Evolutionary conservation across 2,329 filamentous ascomycete species (phyloP).

Genomic region (Cytospora chrysosperma): DNA sequence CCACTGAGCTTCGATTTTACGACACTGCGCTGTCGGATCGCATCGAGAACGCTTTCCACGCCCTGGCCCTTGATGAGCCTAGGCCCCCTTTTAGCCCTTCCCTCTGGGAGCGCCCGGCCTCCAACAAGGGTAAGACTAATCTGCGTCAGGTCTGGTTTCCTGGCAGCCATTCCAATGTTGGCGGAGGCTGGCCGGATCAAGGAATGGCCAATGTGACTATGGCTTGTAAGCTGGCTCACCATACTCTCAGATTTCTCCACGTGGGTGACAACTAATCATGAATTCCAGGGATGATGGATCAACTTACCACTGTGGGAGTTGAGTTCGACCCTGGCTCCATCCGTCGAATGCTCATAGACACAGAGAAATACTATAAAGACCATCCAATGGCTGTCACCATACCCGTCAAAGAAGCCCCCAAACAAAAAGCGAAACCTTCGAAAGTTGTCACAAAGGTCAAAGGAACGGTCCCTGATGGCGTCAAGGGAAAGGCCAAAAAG

Average conservation of each 20-base stretch:
- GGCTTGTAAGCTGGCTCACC: constrained; percentile 37
- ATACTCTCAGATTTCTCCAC: constrained; percentile 11
- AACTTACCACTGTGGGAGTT: constrained; percentile 50
- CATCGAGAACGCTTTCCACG: constrained; percentile 59
- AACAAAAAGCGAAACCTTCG: constrained; percentile 13
- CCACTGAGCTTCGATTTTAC: constrained; percentile 50
- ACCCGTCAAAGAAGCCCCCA: constrained; percentile 22
- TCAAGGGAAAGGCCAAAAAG: constrained; percentile 10
- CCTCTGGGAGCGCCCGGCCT: constrained; percentile 49
- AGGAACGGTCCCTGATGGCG: constrained; percentile 11
- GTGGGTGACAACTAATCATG: not conserved
- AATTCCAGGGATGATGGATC: constrained; percentile 54
- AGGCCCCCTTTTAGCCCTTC: constrained; percentile 55
- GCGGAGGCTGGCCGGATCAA: constrained; percentile 62
- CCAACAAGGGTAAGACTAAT: constrained; percentile 41
- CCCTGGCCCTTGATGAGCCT: constrained; percentile 57
- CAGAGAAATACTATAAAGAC: constrained; percentile 27
- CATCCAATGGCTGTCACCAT: constrained; percentile 17
- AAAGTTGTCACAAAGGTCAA: constrained; percentile 11
- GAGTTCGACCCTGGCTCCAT: constrained; percentile 47
- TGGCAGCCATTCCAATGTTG: constrained; percentile 68
- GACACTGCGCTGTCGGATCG: constrained; percentile 52
- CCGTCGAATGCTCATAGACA: constrained; percentile 40
- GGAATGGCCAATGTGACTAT: constrained; percentile 39
- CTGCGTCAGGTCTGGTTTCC: constrained; percentile 64